Evolutionary conservation across 805 yeast species (phyloP).

Genomic region (Debaryomyces hansenii): DNA sequence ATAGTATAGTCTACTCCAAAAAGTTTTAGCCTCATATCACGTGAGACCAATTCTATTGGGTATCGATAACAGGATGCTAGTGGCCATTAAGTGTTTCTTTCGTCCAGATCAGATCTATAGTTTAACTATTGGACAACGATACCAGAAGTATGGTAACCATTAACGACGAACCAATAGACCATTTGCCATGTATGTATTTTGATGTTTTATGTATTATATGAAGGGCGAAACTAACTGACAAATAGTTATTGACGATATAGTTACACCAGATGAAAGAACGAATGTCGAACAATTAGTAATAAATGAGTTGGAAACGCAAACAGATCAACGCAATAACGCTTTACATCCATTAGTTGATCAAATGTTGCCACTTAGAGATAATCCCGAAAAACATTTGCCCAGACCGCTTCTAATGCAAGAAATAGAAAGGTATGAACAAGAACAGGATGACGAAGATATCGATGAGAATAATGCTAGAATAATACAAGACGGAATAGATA

Average conservation of each 20-base stretch:
- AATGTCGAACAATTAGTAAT: slow-evolving; percentile 35
- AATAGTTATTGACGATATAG: slow-evolving; percentile 33
- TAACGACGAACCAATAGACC: slow-evolving; percentile 36
- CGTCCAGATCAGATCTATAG: too few species aligned
- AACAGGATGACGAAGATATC: slow-evolving; percentile 18
- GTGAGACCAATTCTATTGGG: too few species aligned
- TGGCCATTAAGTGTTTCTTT: too few species aligned
- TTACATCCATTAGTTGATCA: slow-evolving; percentile 23
- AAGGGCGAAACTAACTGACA: slow-evolving; percentile 4
- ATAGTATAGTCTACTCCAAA: too few species aligned
- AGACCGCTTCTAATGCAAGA: slow-evolving; percentile 12
- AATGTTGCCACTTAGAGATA: slow-evolving; percentile 15
- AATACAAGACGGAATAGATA: slow-evolving; percentile 31
- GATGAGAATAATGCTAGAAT: slow-evolving; percentile 15
- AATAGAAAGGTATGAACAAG: slow-evolving; percentile 28
- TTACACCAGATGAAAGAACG: slow-evolving; percentile 35
- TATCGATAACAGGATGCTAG: too few species aligned
- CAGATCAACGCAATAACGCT: slow-evolving; percentile 2
- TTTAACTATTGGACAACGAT: neutral
- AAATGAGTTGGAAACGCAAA: slow-evolving; percentile 18
- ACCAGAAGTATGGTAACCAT: slow-evolving; percentile 20
- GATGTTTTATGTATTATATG: neutral
- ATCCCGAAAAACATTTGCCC: neutral
- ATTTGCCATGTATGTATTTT: slow-evolving; percentile 40
- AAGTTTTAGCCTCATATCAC: too few species aligned